phyloP scores from a whole-genome alignment of 2,329 filamentous ascomycete genomes.

The Neurospora crassa region DNA sequence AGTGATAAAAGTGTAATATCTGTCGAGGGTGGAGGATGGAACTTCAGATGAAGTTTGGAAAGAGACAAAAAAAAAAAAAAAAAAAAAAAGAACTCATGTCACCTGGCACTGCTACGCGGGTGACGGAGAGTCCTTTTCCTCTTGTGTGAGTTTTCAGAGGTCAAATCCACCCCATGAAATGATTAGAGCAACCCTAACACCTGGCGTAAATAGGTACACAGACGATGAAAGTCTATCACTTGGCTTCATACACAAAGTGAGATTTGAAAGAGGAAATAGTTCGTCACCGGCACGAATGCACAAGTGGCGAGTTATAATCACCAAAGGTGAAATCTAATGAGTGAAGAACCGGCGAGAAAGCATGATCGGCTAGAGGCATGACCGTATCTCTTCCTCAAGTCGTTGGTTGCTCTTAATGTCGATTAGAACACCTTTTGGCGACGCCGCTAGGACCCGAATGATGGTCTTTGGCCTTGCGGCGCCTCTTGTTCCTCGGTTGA shows the following conservation, averaged over 20 bases:
- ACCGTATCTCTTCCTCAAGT: not conserved
- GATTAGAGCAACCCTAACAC: not conserved
- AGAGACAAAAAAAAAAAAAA: not conserved
- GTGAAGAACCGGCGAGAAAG: not conserved
- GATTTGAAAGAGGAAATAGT: not conserved
- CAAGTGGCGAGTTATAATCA: not conserved
- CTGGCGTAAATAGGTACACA: not conserved
- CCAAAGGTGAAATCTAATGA: not conserved
- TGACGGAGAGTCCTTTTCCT: not conserved
- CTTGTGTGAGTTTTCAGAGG: not conserved
- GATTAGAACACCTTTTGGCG: not conserved
- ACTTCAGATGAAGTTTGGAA: not conserved
- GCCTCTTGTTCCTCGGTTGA: not conserved
- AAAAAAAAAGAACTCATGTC: not conserved
- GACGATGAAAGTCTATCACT: not conserved
- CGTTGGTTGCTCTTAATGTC: not conserved
- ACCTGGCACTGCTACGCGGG: not conserved
- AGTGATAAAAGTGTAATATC: not conserved
- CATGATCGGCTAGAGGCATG: not conserved
- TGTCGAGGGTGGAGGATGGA: not conserved
- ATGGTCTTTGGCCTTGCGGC: not conserved
- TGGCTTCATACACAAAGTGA: not conserved
- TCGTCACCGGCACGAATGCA: not conserved
- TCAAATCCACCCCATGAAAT: not conserved
- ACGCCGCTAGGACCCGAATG: not conserved